A percentile compares a stretch with the other conserved stretches of the same genome.
Conservation (phyloP, 2,329 filamentous ascomycete species). For the Phoma herbarum region DNA sequence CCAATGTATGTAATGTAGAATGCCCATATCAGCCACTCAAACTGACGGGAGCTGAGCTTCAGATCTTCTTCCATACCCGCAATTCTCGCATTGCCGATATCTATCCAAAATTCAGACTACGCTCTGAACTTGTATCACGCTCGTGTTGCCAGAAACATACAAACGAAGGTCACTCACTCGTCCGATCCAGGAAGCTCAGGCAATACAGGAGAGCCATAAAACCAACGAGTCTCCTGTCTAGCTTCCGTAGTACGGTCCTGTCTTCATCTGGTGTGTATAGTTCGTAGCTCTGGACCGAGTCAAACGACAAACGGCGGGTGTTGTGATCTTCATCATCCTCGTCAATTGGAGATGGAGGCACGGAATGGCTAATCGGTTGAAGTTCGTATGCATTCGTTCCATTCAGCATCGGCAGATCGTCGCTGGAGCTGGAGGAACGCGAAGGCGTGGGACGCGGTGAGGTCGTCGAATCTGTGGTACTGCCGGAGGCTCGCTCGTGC, state of each 20-base stretch:
- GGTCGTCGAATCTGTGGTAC: constrained; percentile 32
- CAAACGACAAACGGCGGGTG: constrained; percentile 33
- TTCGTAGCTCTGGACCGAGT: constrained; percentile 56
- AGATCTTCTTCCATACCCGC: constrained; percentile 66
- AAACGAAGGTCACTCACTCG: constrained; percentile 64
- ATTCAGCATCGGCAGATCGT: constrained; percentile 19
- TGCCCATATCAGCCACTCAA: constrained; percentile 68
- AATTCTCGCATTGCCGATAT: constrained; percentile 70
- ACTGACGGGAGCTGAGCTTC: constrained; percentile 63
- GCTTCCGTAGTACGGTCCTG: constrained; percentile 71
- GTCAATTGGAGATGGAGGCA: constrained; percentile 22
- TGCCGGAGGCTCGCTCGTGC: constrained; percentile 26
- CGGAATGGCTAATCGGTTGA: constrained; percentile 29
- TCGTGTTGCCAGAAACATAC: background rate
- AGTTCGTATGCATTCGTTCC: constrained; percentile 40
- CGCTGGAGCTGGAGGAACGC: constrained; percentile 29
- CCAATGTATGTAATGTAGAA: constrained; percentile 71
- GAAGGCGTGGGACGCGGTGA: constrained; percentile 35
- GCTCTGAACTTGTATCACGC: background rate
- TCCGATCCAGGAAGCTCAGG: constrained; percentile 85
- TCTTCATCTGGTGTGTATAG: constrained; percentile 76
- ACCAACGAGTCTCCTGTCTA: constrained; percentile 79
- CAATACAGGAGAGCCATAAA: constrained; percentile 86
- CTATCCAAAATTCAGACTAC: constrained; percentile 42
- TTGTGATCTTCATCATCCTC: constrained; percentile 35